Percentiles rank a stretch among this genome's conserved stretches.
Conservation (phyloP, 495 filamentous ascomycete genomes). For the Geopyxis carbonaria region DNA sequence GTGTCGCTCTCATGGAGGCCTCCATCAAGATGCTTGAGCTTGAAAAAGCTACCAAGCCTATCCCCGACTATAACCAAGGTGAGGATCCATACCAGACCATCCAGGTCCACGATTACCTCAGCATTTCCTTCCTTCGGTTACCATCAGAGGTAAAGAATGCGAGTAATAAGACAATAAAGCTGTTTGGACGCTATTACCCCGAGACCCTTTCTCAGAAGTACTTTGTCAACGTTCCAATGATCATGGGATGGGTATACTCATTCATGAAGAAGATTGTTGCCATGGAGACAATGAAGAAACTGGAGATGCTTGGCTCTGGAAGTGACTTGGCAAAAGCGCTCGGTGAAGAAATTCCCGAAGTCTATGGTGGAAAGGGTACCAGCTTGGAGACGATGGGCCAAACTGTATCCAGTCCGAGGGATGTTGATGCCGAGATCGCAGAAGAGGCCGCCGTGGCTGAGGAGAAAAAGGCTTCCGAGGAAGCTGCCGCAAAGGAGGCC, state of each 20-base stretch:
- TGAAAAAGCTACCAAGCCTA: constrained; percentile 44
- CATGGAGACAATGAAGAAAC: constrained; percentile 62
- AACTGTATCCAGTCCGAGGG: neutral
- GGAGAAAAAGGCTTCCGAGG: neutral
- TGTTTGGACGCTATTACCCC: constrained; percentile 64
- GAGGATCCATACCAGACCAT: constrained; percentile 68
- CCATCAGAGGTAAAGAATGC: constrained; percentile 51
- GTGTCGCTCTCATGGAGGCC: constrained; percentile 71
- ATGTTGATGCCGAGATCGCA: constrained; percentile 2
- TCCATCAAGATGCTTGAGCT: constrained; percentile 54
- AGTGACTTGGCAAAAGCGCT: constrained; percentile 1
- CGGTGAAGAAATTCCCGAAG: constrained; percentile 4
- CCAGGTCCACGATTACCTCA: constrained; percentile 81
- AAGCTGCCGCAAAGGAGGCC: neutral
- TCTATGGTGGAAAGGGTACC: constrained; percentile 3
- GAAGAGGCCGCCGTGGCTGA: neutral
- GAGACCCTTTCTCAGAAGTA: constrained; percentile 78
- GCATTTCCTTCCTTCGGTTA: constrained; percentile 61
- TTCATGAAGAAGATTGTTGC: constrained; percentile 65
- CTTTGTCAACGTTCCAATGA: constrained; percentile 73
- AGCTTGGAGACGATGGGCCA: neutral
- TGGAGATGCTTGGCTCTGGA: constrained; percentile 4
- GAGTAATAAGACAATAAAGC: constrained; percentile 58
- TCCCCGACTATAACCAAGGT: constrained; percentile 41
- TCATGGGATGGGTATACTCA: constrained; percentile 76